Evolutionary conservation across 805 yeast species (phyloP), one percentile per base, ranked within the genome.

Genomic region (Barnettozyma siamensis): DNA sequence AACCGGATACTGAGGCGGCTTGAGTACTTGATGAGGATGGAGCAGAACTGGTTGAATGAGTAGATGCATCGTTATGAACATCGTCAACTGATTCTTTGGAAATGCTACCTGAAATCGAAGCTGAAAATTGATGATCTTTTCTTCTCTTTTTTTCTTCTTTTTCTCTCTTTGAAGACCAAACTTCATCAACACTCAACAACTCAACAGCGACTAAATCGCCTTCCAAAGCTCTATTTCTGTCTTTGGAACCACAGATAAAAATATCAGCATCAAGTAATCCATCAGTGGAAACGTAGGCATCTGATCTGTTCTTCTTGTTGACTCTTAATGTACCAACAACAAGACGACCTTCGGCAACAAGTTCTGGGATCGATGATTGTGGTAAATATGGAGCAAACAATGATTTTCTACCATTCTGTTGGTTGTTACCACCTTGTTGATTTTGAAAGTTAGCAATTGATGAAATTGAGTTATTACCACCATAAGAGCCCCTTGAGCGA

Each of bases 211-310:
- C 99, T 38, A 88, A 67, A 61, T 93, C 99, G 43, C 97, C 96
- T 64, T 93, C 99, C 41, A 93, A 69, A 2, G 99, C 98, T 60
- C 99, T 80, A 64, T 93, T 93, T 62, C 99, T 84, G 64, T 93
- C 99, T 62, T 93, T 93, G 10, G 98, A 89, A 10, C 99, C 99
- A 68, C 98, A 93, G 50, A 93, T 93, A 58, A 88, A 93, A 46
- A 93, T 88, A 63, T 93, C 99, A 0, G 99, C 95, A 63, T 93
- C 99, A 48, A 93, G 73, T 26, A 89, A 74, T 2, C 96, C 96
- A 60, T 89, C 97, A 1, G 98, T 91, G 7, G 96, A 80, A n/a
- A 93, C 98, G 65, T 94, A 93, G 0, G 99, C 99, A 65, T 93
- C 98, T 1, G 96, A 88, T 54, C 99, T 75, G 62, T 93, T 93